These are phyloP conservation scores for Didymella arachidicola DNA, from an alignment of 2,329 filamentous ascomycete genomes.

Conservation along the genomic window DNA sequence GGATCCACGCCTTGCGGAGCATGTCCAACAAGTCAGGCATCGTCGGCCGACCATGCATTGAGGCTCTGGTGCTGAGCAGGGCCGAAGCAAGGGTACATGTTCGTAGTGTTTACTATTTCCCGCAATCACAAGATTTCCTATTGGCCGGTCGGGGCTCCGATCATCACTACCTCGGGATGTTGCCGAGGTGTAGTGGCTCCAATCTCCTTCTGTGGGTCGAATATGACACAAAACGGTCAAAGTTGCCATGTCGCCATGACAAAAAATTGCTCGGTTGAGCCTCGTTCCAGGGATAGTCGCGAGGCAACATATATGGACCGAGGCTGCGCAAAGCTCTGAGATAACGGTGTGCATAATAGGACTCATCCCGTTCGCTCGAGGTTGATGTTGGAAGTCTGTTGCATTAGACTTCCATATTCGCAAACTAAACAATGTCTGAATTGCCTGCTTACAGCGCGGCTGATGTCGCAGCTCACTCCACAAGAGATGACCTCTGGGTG, in stretches of 20 bases:
- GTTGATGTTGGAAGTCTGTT: slow-evolving; percentile 4
- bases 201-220: slow-evolving; percentile 17
- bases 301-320: slow-evolving; percentile 17
- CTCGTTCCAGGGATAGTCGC: slow-evolving; percentile 9
- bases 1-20: slow-evolving; percentile 10
- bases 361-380: slow-evolving; percentile 17
- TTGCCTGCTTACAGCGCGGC: slow-evolving; percentile 23
- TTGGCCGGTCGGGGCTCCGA: slow-evolving; percentile 13
- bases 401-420: background rate
- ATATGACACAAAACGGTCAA: slow-evolving; percentile 18
- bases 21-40: slow-evolving; percentile 14
- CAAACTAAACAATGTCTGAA: slow-evolving; percentile 24
- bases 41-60: slow-evolving; percentile 10
- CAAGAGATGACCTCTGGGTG: slow-evolving; percentile 61
- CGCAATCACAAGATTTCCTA: slow-evolving; percentile 6
- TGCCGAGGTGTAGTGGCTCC: slow-evolving; percentile 18
- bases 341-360: slow-evolving; percentile 20
- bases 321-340: slow-evolving; percentile 19
- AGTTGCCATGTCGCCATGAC: slow-evolving; percentile 13
- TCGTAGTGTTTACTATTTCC: slow-evolving; percentile 11
- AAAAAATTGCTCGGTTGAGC: slow-evolving; percentile 18
- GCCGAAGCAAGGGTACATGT: slow-evolving; percentile 13
- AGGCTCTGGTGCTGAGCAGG: slow-evolving; percentile 19
- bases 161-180: slow-evolving; percentile 13
- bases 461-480: slow-evolving; percentile 62